A percentile compares a stretch with the other conserved stretches of the same genome.
phyloP scores from a whole-genome alignment of 176 grass and related monocot species.

The Hyparrhenia diplandra region DNA sequence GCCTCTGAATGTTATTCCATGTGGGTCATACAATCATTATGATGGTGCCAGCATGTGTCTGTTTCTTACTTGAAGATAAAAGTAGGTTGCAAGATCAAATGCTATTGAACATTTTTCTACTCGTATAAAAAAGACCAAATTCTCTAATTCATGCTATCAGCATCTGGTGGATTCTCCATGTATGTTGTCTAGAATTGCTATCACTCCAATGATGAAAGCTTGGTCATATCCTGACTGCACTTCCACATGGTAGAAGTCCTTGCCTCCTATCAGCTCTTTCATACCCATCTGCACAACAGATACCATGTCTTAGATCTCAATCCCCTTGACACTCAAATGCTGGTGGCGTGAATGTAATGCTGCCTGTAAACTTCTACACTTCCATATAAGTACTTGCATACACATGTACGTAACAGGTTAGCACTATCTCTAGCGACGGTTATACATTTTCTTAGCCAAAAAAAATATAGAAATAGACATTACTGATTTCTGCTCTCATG shows the following conservation, averaged over 20 bases:
- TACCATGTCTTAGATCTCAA: constrained; percentile 25
- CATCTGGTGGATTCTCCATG: constrained; percentile 91
- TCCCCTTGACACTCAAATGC: constrained; percentile 1
- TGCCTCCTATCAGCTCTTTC: constrained; percentile 48
- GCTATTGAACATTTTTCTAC: constrained; percentile 8
- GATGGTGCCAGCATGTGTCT: constrained; percentile 1
- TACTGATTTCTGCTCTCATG: constrained; percentile 5
- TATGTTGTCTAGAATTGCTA: constrained; percentile 90
- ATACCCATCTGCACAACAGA: constrained; percentile 50
- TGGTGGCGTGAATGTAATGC: constrained; percentile 10
- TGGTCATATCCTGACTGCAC: constrained; percentile 76
- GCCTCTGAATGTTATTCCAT: constrained; percentile 16
- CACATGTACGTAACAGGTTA: background rate
- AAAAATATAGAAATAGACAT: background rate
- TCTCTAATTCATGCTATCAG: constrained; percentile 24
- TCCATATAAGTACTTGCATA: background rate
- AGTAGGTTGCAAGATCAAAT: background rate
- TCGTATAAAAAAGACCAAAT: constrained; percentile 1
- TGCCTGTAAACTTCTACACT: background rate
- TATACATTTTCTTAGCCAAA: constrained; percentile 1
- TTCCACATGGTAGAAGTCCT: constrained; percentile 77
- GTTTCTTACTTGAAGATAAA: constrained; percentile 7
- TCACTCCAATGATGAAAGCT: constrained; percentile 76
- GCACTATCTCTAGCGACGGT: background rate
- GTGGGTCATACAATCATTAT: constrained; percentile 17